Conservation (phyloP, 495 filamentous ascomycete species). For the Lasiosphaeria hispida region DNA sequence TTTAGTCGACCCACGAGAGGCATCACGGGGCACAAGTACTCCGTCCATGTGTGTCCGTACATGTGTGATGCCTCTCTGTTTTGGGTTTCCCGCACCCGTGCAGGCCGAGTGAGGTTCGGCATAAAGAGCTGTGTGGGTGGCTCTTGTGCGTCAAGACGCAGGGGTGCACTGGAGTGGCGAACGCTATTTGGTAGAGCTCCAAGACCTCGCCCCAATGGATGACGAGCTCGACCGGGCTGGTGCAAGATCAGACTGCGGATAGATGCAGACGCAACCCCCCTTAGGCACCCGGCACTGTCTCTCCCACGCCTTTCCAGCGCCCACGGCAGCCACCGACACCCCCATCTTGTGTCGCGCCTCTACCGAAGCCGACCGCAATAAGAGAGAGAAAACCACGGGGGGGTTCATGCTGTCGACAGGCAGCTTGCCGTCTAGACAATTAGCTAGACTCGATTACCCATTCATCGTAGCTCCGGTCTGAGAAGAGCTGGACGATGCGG, state of each 20-base stretch:
- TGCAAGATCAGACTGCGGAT: slow-evolving; percentile 9
- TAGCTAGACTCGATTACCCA: too few relatives aligned
- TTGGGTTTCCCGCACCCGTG: slow-evolving; percentile 8
- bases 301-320: too few relatives aligned
- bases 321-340: too few relatives aligned
- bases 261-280: not conserved
- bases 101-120: not conserved
- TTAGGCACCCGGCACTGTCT: too few relatives aligned
- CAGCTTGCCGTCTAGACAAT: too few relatives aligned
- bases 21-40: slow-evolving; percentile 3
- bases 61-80: slow-evolving; percentile 10
- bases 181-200: not conserved
- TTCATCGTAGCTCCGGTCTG: not conserved
- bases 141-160: slow-evolving; percentile 12
- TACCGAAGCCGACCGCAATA: too few relatives aligned
- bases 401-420: too few relatives aligned
- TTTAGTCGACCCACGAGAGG: slow-evolving; percentile 10
- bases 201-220: slow-evolving; percentile 6
- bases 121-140: not conserved
- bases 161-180: slow-evolving; percentile 6
- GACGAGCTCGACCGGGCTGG: slow-evolving; percentile 7
- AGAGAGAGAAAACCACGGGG: too few relatives aligned
- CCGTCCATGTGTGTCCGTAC: not conserved
- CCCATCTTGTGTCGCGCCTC: too few relatives aligned
- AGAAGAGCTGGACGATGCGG: slow-evolving; percentile 13